phyloP scores from a whole-genome alignment of 805 yeast genomes.

The Hyphopichia homilentoma region DNA sequence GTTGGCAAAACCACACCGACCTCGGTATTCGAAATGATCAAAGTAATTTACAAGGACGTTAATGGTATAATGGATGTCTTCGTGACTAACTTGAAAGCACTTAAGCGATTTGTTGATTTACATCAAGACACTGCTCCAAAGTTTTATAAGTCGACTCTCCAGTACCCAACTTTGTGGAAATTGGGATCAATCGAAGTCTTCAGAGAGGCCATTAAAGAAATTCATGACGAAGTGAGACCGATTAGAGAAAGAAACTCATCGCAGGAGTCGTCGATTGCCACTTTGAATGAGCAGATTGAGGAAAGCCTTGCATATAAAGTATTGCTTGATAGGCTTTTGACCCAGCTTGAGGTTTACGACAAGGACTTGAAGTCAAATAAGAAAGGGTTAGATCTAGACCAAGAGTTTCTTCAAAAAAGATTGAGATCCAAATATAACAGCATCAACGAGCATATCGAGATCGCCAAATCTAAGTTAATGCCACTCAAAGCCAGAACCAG shows the following conservation, averaged over 20 bases:
- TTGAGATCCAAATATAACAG: conserved; percentile 24
- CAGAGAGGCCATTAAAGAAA: not conserved
- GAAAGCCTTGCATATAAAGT: conserved; percentile 12
- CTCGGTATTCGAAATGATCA: conserved; percentile 1
- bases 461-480: conserved; percentile 22
- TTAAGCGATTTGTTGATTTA: not conserved
- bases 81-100: not conserved
- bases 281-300: conserved; percentile 11
- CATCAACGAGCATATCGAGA: conserved; percentile 19
- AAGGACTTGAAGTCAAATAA: conserved; percentile 7
- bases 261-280: conserved; percentile 4
- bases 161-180: not conserved
- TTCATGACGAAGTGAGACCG: not conserved
- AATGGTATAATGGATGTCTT: not conserved
- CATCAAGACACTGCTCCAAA: too few relatives aligned
- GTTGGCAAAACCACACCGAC: too few relatives aligned
- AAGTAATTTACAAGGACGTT: not conserved
- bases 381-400: conserved; percentile 29
- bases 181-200: not conserved
- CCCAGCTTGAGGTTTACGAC: conserved; percentile 18
- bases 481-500: conserved; percentile 28
- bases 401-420: conserved; percentile 18
- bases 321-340: conserved; percentile 22
- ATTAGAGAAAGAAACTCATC: not conserved
- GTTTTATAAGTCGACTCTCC: too few relatives aligned